Evolutionary conservation across 1,139 yeast genomes (phyloP).

Genomic region (Casaregolazyma lundiana): DNA sequence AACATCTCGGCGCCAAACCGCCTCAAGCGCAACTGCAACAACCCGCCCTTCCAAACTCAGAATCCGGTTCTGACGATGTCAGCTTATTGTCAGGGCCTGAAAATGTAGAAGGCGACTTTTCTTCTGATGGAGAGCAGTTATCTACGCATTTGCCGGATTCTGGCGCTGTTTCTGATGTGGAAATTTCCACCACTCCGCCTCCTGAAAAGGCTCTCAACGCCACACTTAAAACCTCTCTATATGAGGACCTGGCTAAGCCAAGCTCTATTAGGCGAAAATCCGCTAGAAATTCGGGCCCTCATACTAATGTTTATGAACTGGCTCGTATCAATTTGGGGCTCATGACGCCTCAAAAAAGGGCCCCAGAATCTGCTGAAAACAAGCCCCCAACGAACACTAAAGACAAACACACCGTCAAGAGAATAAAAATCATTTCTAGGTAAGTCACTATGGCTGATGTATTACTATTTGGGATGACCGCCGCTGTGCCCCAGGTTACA

Average conservation of each 20-base stretch:
- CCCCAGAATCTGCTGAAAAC: background rate
- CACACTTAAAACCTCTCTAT: slow-evolving; percentile 36
- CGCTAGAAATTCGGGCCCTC: slow-evolving; percentile 12
- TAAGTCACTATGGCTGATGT: slow-evolving; percentile 2
- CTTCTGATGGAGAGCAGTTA: slow-evolving; percentile 5
- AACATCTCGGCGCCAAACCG: background rate
- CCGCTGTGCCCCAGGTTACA: background rate
- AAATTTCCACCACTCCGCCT: slow-evolving; percentile 14
- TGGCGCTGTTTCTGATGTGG: slow-evolving; percentile 1
- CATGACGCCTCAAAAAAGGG: slow-evolving; percentile 9
- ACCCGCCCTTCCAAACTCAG: background rate
- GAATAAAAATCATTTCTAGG: slow-evolving; percentile 20
- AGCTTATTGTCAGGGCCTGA: slow-evolving; percentile 7
- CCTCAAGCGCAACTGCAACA: background rate
- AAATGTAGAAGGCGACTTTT: slow-evolving; percentile 3
- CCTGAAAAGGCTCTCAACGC: slow-evolving; percentile 27
- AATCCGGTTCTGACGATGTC: slow-evolving; percentile 7
- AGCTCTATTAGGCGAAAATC: slow-evolving; percentile 18
- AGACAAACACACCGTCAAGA: slow-evolving; percentile 15
- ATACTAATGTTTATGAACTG: slow-evolving; percentile 19
- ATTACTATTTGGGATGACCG: background rate
- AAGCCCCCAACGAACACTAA: background rate
- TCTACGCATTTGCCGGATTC: slow-evolving; percentile 4
- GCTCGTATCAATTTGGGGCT: slow-evolving; percentile 19
- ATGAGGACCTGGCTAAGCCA: slow-evolving; percentile 29